Evolutionary conservation across 768 basidiomycete genomes (phyloP).

Genomic region (Lentinula lateritia): DNA sequence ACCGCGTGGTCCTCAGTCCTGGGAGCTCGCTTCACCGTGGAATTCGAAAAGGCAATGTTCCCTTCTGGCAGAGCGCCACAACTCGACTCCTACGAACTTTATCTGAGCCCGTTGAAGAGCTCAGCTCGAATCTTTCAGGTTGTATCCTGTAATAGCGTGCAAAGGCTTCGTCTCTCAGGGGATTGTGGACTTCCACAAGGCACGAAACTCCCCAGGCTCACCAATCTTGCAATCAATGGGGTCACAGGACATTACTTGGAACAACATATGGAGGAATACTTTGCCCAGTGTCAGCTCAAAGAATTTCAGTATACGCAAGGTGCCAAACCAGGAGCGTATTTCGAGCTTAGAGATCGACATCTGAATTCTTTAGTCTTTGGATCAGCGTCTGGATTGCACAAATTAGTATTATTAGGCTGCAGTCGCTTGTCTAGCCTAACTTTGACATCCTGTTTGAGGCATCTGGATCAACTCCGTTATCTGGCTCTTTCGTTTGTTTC

Average conservation of each 20-base stretch:
- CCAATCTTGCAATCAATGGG: constrained; percentile 23
- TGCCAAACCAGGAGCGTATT: constrained; percentile 21
- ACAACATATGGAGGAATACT: constrained; percentile 17
- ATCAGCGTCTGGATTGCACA: constrained; percentile 17
- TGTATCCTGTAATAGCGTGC: constrained; percentile 17
- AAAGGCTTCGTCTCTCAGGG: constrained; percentile 30
- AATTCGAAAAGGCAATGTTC: constrained; percentile 34
- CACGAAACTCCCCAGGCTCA: constrained; percentile 16
- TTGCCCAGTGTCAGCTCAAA: constrained; percentile 23
- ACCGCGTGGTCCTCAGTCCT: constrained; percentile 11
- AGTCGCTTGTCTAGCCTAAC: constrained; percentile 22
- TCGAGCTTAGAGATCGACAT: constrained; percentile 29
- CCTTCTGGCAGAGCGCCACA: constrained; percentile 13
- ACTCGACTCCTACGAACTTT: constrained; percentile 26
- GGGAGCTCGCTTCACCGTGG: constrained; percentile 15
- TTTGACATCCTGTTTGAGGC: constrained; percentile 22
- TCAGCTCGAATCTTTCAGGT: constrained; percentile 23
- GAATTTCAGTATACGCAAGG: constrained; percentile 29
- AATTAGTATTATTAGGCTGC: constrained; percentile 30
- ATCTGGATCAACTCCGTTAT: constrained; percentile 23
- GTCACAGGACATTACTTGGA: constrained; percentile 32
- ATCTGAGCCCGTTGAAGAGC: constrained; percentile 20
- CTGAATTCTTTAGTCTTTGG: constrained; percentile 23
- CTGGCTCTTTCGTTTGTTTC: constrained; percentile 30
- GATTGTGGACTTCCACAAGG: constrained; percentile 16